These are phyloP conservation scores for Dalbergia cultrata DNA, from an alignment of 306 rosid genomes.

Conservation along the genomic window DNA sequence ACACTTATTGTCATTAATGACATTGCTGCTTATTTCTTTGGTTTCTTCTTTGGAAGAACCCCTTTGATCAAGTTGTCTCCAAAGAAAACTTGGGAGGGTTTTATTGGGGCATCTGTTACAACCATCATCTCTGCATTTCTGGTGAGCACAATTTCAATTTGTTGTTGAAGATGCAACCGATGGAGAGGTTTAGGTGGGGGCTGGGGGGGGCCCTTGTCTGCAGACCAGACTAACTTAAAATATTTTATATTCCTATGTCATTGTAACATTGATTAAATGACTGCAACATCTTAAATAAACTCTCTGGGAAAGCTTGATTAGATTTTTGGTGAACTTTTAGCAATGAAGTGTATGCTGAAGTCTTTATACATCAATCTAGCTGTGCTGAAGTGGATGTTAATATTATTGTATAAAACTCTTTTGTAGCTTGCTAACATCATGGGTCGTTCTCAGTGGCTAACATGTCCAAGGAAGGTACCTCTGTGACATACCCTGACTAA, in stretches of 20 bases:
- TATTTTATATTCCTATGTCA: slow-evolving; percentile 14
- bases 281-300: slow-evolving; percentile 39
- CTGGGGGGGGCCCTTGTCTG: background rate
- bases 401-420: slow-evolving; percentile 46
- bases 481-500: slow-evolving; percentile 31
- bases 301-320: slow-evolving; percentile 17
- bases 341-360: slow-evolving; percentile 36
- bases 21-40: slow-evolving; percentile 91
- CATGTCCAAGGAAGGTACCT: slow-evolving; percentile 96
- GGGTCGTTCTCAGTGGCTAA: slow-evolving; percentile 90
- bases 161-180: slow-evolving; percentile 22
- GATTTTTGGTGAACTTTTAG: slow-evolving; percentile 7
- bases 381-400: slow-evolving; percentile 39
- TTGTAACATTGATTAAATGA: slow-evolving; percentile 34
- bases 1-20: slow-evolving; percentile 94
- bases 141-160: slow-evolving; percentile 66
- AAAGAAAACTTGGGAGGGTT: slow-evolving; percentile 99
- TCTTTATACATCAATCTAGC: slow-evolving; percentile 17
- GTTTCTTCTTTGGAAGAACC: slow-evolving; percentile 96
- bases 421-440: slow-evolving; percentile 91
- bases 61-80: slow-evolving; percentile 98
- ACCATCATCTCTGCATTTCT: slow-evolving; percentile 93
- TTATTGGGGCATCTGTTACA: slow-evolving; percentile 97
- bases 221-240: slow-evolving; percentile 29
- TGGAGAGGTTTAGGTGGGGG: background rate